Percentiles rank a stretch among this genome's conserved stretches.
Evolutionary conservation across 176 grass and related monocot genomes (phyloP).

Genomic region (Eragrostis curvula): DNA sequence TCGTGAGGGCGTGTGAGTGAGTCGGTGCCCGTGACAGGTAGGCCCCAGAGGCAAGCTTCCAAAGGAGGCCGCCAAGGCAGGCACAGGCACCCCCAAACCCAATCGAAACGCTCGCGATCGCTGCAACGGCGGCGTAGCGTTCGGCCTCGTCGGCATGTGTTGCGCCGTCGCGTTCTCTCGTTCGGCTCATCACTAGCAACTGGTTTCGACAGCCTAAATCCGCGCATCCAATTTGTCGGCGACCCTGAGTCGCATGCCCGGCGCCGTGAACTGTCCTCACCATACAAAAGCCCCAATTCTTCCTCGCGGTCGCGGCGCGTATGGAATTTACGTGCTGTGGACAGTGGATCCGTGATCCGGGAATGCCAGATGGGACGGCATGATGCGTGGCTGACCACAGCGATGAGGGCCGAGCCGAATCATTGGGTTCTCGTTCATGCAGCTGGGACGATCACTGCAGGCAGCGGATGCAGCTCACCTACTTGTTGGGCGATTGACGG

Average conservation of each 20-base stretch:
- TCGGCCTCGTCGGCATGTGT: neutral
- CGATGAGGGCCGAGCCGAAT: neutral
- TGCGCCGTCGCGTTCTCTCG: neutral
- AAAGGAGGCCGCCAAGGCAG: neutral
- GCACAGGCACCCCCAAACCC: neutral
- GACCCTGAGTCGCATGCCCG: neutral
- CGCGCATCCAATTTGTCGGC: constrained; percentile 12
- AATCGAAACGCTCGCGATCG: neutral
- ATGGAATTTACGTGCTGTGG: constrained; percentile 1
- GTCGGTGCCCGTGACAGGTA: neutral
- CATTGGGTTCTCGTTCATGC: neutral
- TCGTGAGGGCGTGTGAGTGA: neutral
- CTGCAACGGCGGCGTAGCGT: neutral
- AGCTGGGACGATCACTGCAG: neutral
- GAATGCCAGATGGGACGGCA: neutral
- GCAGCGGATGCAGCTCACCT: neutral
- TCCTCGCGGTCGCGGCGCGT: neutral
- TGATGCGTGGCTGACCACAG: neutral
- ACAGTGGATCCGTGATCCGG: neutral
- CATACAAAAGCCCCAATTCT: neutral
- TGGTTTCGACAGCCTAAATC: neutral
- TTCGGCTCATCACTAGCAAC: neutral
- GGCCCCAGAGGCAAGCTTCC: neutral
- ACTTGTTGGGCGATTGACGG: neutral
- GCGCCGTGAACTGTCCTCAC: neutral